A percentile compares a stretch with the other conserved stretches of the same genome.
phyloP scores from a whole-genome alignment of 495 filamentous ascomycete species.

The Penicillium malachiteum region DNA sequence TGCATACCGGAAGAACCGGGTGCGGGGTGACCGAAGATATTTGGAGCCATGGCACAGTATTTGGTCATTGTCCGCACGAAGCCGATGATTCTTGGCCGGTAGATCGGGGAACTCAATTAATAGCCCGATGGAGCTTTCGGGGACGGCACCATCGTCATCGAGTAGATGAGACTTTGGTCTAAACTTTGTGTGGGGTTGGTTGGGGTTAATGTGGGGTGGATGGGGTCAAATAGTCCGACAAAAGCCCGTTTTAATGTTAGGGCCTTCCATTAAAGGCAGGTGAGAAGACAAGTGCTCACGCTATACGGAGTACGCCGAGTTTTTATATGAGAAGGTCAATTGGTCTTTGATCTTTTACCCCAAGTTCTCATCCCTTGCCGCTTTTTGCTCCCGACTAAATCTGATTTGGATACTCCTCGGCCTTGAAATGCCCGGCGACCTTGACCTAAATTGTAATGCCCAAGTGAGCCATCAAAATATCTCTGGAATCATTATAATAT shows the following conservation, averaged over 20 bases:
- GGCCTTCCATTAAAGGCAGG: conserved; percentile 8
- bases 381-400: too few species aligned
- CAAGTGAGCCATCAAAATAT: too few species aligned
- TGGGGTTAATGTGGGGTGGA: conserved; percentile 1
- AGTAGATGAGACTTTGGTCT: conserved; percentile 12
- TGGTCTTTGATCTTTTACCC: too few species aligned
- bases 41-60: background rate
- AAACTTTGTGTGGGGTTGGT: conserved; percentile 16
- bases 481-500: too few species aligned
- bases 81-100: background rate
- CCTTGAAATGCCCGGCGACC: too few species aligned
- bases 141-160: conserved; percentile 17
- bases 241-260: conserved; percentile 8
- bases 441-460: too few species aligned
- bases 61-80: background rate
- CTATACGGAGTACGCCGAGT: too few species aligned
- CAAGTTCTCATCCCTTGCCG: too few species aligned
- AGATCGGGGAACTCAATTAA: background rate
- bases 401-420: too few species aligned
- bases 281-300: background rate
- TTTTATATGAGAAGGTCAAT: too few species aligned
- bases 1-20: conserved; percentile 6
- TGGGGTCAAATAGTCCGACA: conserved; percentile 15
- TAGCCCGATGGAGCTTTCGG: background rate
- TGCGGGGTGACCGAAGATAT: background rate